Evolutionary conservation across 2,329 filamentous ascomycete genomes (phyloP).

Genomic region (Biscogniauxia marginata): DNA sequence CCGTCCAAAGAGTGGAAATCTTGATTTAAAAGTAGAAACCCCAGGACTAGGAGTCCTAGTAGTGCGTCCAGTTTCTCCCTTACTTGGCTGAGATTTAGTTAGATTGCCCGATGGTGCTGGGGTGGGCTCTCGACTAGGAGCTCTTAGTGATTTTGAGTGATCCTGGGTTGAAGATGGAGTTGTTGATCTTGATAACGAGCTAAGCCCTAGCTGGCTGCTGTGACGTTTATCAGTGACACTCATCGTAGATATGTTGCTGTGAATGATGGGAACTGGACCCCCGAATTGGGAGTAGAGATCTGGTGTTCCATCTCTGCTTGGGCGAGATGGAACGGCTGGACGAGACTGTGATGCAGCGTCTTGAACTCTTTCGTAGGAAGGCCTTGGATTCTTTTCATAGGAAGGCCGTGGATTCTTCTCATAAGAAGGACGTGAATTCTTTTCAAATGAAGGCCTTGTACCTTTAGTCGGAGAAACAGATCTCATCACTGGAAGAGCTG

Average conservation of each 20-base stretch:
- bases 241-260: constrained; percentile 56
- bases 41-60: constrained; percentile 55
- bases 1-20: constrained; percentile 77
- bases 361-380: constrained; percentile 28
- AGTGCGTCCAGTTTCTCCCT: constrained; percentile 26
- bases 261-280: constrained; percentile 55
- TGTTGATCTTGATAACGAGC: constrained; percentile 35
- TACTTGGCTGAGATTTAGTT: constrained; percentile 21
- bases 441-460: constrained; percentile 22
- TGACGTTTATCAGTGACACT: constrained; percentile 49
- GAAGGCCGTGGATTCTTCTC: no score
- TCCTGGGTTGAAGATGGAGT: constrained; percentile 35
- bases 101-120: constrained; percentile 28
- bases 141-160: constrained; percentile 27
- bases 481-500: constrained; percentile 27
- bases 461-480: constrained; percentile 36
- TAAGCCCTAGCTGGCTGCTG: constrained; percentile 38
- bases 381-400: no score
- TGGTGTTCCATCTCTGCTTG: constrained; percentile 67
- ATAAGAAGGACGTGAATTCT: no score
- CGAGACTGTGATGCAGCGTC: constrained; percentile 32
- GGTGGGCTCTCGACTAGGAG: constrained; percentile 36
- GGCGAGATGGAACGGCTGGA: constrained; percentile 53
- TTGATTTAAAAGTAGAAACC: constrained; percentile 55
- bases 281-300: constrained; percentile 58